Evolutionary conservation across 148 eudicot genomes (phyloP).

Genomic region (Simmondsia chinensis): DNA sequence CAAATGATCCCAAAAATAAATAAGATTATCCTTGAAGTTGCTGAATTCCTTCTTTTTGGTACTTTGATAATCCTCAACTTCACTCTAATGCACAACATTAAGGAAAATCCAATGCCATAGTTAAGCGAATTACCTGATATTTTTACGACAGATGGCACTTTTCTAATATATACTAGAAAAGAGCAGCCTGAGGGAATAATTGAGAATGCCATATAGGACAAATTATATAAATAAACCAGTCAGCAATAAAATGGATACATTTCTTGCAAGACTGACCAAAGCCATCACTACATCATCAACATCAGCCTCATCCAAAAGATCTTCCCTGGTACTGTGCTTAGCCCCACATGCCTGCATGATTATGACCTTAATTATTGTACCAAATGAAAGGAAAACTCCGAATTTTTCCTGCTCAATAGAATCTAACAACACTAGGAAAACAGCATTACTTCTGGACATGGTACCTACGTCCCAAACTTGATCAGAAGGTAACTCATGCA

Average conservation of each 20-base stretch:
- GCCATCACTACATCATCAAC: slow-evolving; percentile 89
- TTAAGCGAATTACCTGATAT: background rate
- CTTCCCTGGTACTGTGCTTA: slow-evolving; percentile 50
- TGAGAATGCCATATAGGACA: no score
- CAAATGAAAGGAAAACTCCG: background rate
- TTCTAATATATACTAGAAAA: background rate
- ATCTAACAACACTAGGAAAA: no score
- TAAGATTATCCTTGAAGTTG: slow-evolving; percentile 76
- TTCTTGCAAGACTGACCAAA: slow-evolving; percentile 74
- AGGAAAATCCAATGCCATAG: slow-evolving; percentile 12
- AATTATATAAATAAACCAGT: background rate
- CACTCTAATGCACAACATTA: slow-evolving; percentile 46
- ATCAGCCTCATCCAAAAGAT: slow-evolving; percentile 66
- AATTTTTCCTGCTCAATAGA: no score
- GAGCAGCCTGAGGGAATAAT: no score
- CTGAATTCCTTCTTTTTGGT: slow-evolving; percentile 82
- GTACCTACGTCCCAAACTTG: background rate
- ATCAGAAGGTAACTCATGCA: background rate
- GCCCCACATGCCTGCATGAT: slow-evolving; percentile 81
- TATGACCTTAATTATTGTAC: slow-evolving; percentile 11
- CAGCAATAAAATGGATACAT: slow-evolving; percentile 37
- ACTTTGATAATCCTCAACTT: slow-evolving; percentile 85
- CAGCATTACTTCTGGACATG: no score
- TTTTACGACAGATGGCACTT: background rate
- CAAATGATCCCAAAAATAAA: slow-evolving; percentile 79